These are phyloP conservation scores for Ophiostoma quercus DNA, from an alignment of 2,329 filamentous ascomycete species.

Conservation along the genomic window DNA sequence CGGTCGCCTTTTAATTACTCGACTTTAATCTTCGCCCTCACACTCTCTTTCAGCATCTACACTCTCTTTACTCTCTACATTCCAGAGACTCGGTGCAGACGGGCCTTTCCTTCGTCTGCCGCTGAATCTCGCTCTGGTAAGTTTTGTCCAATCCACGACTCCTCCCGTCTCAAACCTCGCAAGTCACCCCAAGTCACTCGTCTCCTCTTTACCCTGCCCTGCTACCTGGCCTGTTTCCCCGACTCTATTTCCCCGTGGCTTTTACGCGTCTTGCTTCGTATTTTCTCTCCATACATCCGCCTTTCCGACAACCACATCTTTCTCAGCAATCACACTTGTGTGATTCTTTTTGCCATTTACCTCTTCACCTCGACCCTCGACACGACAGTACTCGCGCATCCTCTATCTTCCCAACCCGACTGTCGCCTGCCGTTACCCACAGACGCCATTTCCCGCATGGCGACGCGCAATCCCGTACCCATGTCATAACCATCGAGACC, in stretches of 20 bases:
- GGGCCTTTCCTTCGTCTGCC: constrained; percentile 26
- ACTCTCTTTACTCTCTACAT: constrained; percentile 13
- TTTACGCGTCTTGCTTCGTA: constrained; percentile 6
- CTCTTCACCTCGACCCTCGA: not conserved
- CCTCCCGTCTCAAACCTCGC: not conserved
- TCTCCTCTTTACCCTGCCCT: not conserved
- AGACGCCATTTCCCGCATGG: not conserved
- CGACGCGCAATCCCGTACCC: constrained; percentile 11
- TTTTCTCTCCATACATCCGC: not conserved
- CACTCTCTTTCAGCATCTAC: not conserved
- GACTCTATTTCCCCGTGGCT: not conserved
- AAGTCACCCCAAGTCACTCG: not conserved
- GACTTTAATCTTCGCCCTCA: constrained; percentile 1
- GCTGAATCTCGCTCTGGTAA: constrained; percentile 28
- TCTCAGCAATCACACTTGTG: not conserved
- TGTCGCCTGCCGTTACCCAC: not conserved
- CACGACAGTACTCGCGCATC: not conserved
- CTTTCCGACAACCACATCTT: not conserved
- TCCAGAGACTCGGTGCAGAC: constrained; percentile 27
- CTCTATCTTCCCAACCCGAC: not conserved
- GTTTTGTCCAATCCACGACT: not conserved
- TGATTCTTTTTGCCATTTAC: not conserved
- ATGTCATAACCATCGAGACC: not conserved
- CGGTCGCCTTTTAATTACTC: constrained; percentile 5
- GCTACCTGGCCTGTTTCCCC: constrained; percentile 1